These are phyloP conservation scores for Metschnikowia corniflorae DNA, from an alignment of 805 yeast genomes.

Conservation along the genomic window DNA sequence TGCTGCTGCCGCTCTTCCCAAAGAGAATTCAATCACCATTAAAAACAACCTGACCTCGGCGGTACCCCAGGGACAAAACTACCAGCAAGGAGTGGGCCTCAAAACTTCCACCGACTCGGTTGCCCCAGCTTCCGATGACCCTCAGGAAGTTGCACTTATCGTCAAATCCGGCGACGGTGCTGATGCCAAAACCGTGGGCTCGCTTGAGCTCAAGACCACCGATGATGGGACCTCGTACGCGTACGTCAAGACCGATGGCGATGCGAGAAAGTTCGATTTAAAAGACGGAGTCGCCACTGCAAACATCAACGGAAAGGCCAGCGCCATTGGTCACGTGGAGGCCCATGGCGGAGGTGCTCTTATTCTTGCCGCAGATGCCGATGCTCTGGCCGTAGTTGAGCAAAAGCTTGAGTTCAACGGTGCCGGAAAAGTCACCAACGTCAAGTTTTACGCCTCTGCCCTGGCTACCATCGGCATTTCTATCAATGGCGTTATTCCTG, in stretches of 20 bases:
- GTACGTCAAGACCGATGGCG: constrained; percentile 4
- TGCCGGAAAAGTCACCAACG: constrained; percentile 7
- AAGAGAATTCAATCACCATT: constrained; percentile 5
- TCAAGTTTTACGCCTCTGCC: constrained; percentile 8
- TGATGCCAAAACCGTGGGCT: constrained; percentile 2
- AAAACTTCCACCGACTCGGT: no score
- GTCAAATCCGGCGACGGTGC: constrained; percentile 4
- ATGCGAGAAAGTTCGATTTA: constrained; percentile 1
- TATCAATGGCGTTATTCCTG: constrained; percentile 8
- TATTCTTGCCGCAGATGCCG: constrained; percentile 6
- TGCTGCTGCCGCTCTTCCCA: not conserved
- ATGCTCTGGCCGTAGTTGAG: constrained; percentile 4
- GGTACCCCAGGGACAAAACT: no score
- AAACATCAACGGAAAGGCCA: not conserved
- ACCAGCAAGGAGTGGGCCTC: no score
- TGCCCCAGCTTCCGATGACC: not conserved
- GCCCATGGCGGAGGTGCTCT: constrained; percentile 8
- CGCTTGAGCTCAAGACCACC: constrained; percentile 5
- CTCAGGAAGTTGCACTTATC: constrained; percentile 5
- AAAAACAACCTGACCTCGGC: no score
- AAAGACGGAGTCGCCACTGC: constrained; percentile 7
- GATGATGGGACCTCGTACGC: constrained; percentile 1
- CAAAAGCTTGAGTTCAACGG: constrained; percentile 9
- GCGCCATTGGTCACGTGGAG: constrained; percentile 8
- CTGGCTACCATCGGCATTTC: constrained; percentile 5